A percentile compares a stretch with the other conserved stretches of the same genome.
These are phyloP conservation scores for Solanum appendiculatum DNA, from an alignment of 257 asterid genomes.

Conservation along the genomic window DNA sequence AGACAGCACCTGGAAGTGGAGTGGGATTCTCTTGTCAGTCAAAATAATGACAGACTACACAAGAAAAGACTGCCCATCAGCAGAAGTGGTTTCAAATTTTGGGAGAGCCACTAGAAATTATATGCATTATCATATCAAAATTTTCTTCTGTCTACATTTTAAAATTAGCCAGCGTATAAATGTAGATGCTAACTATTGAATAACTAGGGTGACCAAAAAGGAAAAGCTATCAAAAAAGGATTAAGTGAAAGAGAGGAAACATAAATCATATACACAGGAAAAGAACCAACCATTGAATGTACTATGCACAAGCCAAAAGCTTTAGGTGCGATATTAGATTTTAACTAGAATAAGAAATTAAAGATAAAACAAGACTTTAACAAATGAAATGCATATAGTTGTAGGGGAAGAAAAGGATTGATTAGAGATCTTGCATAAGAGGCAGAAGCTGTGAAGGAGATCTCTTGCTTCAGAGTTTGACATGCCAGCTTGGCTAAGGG, in stretches of 20 bases:
- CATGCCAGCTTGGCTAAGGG: not conserved
- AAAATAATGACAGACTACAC: not conserved
- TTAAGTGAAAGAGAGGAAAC: not conserved
- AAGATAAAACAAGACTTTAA: not conserved
- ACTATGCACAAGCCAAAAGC: not conserved
- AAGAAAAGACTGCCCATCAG: not conserved
- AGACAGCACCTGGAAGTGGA: slow-evolving; percentile 49
- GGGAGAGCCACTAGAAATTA: not conserved
- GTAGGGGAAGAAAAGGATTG: not conserved
- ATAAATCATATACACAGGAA: not conserved
- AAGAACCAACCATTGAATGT: not conserved
- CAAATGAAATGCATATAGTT: not conserved
- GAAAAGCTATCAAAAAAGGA: not conserved
- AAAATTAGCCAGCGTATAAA: not conserved
- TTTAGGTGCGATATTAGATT: not conserved
- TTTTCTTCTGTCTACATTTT: not conserved
- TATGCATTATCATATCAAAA: not conserved
- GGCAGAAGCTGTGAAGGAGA: not conserved
- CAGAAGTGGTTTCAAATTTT: not conserved
- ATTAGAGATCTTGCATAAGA: not conserved
- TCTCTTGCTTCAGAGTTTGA: not conserved
- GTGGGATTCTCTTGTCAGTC: slow-evolving; percentile 1
- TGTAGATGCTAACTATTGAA: not conserved
- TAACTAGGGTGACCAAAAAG: not conserved
- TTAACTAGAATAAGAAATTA: not conserved